Evolutionary conservation across 495 filamentous ascomycete species (phyloP), one percentile per base, ranked within the genome.

Genomic region (Choiromyces venosus): DNA sequence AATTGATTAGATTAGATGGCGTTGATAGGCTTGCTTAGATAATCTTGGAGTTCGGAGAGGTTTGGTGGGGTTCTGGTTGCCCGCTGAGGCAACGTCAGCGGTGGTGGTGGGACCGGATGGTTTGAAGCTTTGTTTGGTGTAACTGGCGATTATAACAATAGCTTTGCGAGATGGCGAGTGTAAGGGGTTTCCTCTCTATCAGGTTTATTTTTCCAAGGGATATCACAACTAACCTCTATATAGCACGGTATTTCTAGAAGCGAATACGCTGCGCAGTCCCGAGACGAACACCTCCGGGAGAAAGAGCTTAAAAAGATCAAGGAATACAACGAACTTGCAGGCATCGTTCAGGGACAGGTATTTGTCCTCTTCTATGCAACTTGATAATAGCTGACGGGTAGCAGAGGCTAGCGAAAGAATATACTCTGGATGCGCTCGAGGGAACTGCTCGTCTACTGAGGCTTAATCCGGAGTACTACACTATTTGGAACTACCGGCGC

Each of bases 381-480:
- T 14, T 12, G n/a, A 19, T 25, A 36, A 56, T 73, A 37, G 69
- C 44, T 38, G 65, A 21, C 56, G 25, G 74, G 2, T 65, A 77
- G 6, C 76, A 90, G 86, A 86, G 91, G 73, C 81, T 82, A 29
- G 83, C 84, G 71, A 83, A 84, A 75, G 84, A 90, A 78, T 92
- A 89, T 84, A 88, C 88, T 46, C 74, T 84, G 61, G 86, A 90
- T 67, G 88, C 90, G 35, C 87, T 97, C 78, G 84, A 87, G 70
- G 87, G 93, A 73, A 96, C 92, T 39, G 90, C 93, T 25, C 88
- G 89, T 70, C 87, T 99, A 69, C 86, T 99, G 68, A 88, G 86
- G 42, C 87, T 88, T 77, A 99, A 99, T 84, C 96, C 95, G 16
- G 95, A 99, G 83, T 97, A 96, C 85, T 98, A 97, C 85, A 97